Evolutionary conservation across 139 green algal genomes (phyloP).

Genomic region (Volvox africanus): DNA sequence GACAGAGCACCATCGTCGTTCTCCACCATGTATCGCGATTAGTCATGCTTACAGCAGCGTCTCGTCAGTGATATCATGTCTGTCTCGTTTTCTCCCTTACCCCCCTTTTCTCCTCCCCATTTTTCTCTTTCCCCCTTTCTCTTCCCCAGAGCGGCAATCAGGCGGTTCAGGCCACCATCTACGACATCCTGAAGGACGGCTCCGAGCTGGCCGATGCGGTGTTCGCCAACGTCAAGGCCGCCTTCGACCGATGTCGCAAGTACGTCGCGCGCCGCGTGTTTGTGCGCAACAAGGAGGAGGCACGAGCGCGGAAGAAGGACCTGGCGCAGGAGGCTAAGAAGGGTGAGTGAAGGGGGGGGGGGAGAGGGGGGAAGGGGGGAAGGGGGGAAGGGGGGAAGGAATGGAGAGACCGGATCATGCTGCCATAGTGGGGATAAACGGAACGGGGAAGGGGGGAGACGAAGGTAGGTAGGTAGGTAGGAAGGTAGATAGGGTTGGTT

Average conservation of each 20-base stretch:
- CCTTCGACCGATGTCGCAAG: constrained; percentile 42
- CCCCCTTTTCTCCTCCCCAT: not conserved
- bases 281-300: not conserved
- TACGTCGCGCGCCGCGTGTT: constrained; percentile 14
- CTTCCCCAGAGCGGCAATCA: constrained; percentile 38
- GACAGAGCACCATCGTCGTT: too few relatives aligned
- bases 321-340: not conserved
- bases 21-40: too few relatives aligned
- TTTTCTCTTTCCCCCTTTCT: not conserved
- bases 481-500: too few relatives aligned
- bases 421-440: not conserved
- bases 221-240: constrained; percentile 42
- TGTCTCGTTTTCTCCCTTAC: too few relatives aligned
- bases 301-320: not conserved
- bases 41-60: too few relatives aligned
- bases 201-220: constrained; percentile 3
- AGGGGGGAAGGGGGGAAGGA: not conserved
- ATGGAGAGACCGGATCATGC: too few relatives aligned
- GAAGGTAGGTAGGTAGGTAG: too few relatives aligned
- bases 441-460: not conserved
- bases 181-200: constrained; percentile 35
- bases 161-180: constrained; percentile 19
- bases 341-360: constrained; percentile 13
- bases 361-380: not conserved
- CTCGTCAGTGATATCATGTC: too few relatives aligned